These are phyloP conservation scores for Actinomortierella ambigua DNA, from an alignment of 371 early-diverging fungal genomes.

Conservation along the genomic window DNA sequence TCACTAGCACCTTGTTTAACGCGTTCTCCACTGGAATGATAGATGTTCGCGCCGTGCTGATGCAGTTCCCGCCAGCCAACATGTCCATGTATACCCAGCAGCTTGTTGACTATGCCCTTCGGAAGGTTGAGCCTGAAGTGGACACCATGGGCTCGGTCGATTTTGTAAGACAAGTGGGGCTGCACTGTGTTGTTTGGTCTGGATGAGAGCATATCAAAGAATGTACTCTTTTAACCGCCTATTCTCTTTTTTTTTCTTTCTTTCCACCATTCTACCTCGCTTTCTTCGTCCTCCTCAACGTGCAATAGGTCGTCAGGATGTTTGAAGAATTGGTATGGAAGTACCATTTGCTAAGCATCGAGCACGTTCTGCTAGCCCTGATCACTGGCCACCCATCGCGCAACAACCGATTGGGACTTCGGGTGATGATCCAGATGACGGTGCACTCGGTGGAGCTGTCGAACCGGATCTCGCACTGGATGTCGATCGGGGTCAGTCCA, in stretches of 20 bases:
- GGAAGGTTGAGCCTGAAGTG: constrained; percentile 48
- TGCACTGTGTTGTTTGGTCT: neutral
- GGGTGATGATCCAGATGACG: constrained; percentile 61
- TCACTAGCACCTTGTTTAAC: constrained; percentile 1
- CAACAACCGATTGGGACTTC: constrained; percentile 52
- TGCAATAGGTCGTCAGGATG: constrained; percentile 51
- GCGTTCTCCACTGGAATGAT: constrained; percentile 9
- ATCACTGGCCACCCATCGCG: constrained; percentile 64
- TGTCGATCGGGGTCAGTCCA: constrained; percentile 62
- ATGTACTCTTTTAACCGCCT: too few species aligned
- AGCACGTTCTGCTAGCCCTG: constrained; percentile 75
- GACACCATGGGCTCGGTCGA: constrained; percentile 35
- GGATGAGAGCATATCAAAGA: too few species aligned
- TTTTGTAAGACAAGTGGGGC: constrained; percentile 34
- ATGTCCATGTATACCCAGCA: constrained; percentile 73
- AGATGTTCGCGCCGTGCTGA: constrained; percentile 69
- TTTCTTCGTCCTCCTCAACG: neutral
- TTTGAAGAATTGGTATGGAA: constrained; percentile 77
- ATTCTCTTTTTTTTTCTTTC: neutral
- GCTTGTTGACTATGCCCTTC: constrained; percentile 68
- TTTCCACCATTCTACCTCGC: neutral
- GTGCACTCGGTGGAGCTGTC: constrained; percentile 65
- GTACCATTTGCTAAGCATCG: constrained; percentile 70
- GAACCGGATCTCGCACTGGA: constrained; percentile 70
- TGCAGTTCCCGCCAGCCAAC: constrained; percentile 69